These are phyloP conservation scores for Pseudocercospora musae DNA, from an alignment of 2,329 filamentous ascomycete species.

Conservation along the genomic window DNA sequence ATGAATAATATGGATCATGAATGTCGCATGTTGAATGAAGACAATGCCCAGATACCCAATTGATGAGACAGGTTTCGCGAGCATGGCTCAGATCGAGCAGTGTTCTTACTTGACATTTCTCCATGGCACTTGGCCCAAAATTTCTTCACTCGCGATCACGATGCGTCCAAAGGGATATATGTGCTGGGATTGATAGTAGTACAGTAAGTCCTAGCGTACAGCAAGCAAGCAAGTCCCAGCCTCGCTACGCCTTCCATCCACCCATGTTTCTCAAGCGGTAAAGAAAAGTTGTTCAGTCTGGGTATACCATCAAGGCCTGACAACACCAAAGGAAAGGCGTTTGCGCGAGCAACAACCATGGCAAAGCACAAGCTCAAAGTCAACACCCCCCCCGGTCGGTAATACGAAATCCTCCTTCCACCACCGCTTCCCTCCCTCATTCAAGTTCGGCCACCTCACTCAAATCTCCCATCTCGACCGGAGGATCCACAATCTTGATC, in stretches of 20 bases:
- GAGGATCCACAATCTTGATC: conserved; percentile 10
- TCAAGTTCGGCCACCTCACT: neutral
- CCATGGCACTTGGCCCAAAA: neutral
- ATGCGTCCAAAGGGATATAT: neutral
- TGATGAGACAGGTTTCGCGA: neutral
- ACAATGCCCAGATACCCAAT: neutral
- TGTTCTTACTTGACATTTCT: neutral
- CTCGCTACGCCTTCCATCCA: neutral
- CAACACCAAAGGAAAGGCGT: neutral
- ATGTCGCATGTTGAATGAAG: neutral
- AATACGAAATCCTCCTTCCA: neutral
- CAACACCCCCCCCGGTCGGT: neutral
- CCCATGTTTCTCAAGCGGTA: neutral
- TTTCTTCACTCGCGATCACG: neutral
- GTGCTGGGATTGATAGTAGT: neutral
- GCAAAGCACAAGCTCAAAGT: neutral
- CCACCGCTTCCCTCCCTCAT: neutral
- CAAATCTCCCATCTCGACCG: neutral
- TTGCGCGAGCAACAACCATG: too few relatives aligned
- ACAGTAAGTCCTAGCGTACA: neutral
- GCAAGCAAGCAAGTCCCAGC: neutral
- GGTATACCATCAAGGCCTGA: neutral
- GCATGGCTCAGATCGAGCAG: neutral
- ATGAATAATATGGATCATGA: neutral
- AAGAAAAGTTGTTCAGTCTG: neutral